Conservation (phyloP, 2,329 filamentous ascomycete species). For the Rugonectria rugulosa region DNA sequence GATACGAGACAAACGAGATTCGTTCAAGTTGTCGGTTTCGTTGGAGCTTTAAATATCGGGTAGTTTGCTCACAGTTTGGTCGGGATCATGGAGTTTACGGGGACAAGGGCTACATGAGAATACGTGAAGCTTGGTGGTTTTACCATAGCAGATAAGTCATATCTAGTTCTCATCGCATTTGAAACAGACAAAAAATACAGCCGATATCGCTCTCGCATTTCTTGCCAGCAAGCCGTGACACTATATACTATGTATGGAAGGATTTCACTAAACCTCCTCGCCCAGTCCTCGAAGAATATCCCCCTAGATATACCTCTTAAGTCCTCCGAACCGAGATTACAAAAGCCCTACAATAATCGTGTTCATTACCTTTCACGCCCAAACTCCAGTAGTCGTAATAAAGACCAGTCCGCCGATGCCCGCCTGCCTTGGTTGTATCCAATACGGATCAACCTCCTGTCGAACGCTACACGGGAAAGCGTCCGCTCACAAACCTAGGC, state of each 20-base stretch:
- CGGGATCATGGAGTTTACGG: too few relatives aligned
- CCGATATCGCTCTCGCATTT: constrained; percentile 10
- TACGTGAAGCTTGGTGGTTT: neutral
- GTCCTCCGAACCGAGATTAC: constrained; percentile 10
- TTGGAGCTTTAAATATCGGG: too few relatives aligned
- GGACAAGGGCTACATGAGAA: neutral
- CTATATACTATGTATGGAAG: constrained; percentile 20
- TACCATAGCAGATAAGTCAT: neutral
- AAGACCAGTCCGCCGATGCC: constrained; percentile 1
- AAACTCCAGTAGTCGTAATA: constrained; percentile 12
- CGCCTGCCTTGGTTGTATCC: constrained; percentile 9
- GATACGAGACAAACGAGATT: neutral
- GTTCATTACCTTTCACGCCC: constrained; percentile 14
- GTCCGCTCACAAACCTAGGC: neutral
- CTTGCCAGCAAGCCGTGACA: constrained; percentile 14
- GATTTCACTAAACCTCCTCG: constrained; percentile 2
- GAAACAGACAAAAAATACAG: neutral
- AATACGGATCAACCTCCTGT: constrained; percentile 2
- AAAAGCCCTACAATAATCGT: constrained; percentile 10
- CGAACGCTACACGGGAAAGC: neutral
- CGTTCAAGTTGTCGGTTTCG: neutral
- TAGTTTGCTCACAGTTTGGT: too few relatives aligned
- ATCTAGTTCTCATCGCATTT: neutral
- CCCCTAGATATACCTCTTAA: constrained; percentile 8
- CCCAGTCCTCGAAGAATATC: constrained; percentile 6